Base-by-base conservation (phyloP, 2,329 filamentous ascomycete genomes). In the Apiospora sp. region DNA sequence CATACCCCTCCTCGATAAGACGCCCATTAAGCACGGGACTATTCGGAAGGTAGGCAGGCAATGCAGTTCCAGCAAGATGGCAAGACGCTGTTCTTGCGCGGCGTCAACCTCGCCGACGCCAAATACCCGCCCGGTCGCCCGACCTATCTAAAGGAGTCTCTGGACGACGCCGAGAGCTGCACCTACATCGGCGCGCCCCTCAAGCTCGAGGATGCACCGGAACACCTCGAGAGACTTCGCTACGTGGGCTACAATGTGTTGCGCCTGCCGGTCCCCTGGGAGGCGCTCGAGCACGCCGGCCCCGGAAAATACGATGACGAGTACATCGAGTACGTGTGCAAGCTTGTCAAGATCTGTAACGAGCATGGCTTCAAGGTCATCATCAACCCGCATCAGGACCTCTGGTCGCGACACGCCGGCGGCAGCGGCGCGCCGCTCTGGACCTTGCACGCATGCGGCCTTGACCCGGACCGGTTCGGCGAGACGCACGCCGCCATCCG, bases 321-420 rank as follows among this genome's bases (percentile, higher is more conserved):
- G 34, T 78, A 77, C 73, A 75, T 77, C 49, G 72, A 72, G 7
- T 73, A 77, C 69, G 48, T 75, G 12, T 61, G 58, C 16, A 48
- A 69, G 4, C 72, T 77, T 0, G 74, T 77, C 68, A 49, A 73
- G 43, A 68, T 76, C 6, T 76, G 76, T 64, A 72, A 58, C 70
- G 72, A 75, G 8, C 70, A 75, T 27, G 74, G 74, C 48, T 75
- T 78, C 70, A 73, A 73, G 37, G 76, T 78, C 64, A 70, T 78
- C 58, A 74, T 77, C 73, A 77, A 78, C 70, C 77, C 76, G 3
- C 77, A 78, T 64, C 77, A 78, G 64, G 75, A 77, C 64, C 71
- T 77, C 51, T 78, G 77, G 77, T 78, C 77, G 41, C 73, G 77
- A 24, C 72, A 75, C 64, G 71, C 73, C 1, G 77, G 77, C 24